Conservation (phyloP, 1,139 yeast genomes). For the Suhomyces terraborum region DNA sequence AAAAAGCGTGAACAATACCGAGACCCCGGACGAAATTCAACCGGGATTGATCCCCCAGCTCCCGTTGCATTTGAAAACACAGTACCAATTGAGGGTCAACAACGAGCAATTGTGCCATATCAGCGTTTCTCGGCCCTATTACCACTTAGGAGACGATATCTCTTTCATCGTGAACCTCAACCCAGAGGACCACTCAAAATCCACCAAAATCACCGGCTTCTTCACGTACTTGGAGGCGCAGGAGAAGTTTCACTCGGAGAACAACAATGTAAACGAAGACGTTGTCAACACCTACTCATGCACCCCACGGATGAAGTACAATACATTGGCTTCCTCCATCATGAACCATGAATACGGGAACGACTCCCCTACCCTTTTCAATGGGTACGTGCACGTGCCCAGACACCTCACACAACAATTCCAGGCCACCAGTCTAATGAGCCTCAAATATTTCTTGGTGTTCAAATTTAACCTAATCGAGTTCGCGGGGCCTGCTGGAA, state of each 20-base stretch:
- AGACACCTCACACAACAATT: constrained; percentile 38
- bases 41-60: constrained; percentile 29
- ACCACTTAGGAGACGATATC: constrained; percentile 53
- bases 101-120: constrained; percentile 37
- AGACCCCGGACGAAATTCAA: constrained; percentile 18
- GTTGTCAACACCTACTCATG: constrained; percentile 38
- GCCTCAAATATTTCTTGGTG: constrained; percentile 39
- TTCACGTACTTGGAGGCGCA: constrained; percentile 44
- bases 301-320: constrained; percentile 39
- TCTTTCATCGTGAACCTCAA: constrained; percentile 33
- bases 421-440: constrained; percentile 40
- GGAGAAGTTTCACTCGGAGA: constrained; percentile 33
- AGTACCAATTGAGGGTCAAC: constrained; percentile 42
- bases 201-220: constrained; percentile 36
- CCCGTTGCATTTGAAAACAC: constrained; percentile 37
- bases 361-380: constrained; percentile 18
- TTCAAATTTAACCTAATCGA: constrained; percentile 42
- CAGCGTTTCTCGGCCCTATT: constrained; percentile 44
- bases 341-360: constrained; percentile 8
- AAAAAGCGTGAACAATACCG: constrained; percentile 27
- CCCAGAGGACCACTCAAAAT: constrained; percentile 19
- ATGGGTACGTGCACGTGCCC: constrained; percentile 38
- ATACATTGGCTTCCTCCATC: constrained; percentile 38
- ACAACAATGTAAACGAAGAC: constrained; percentile 11
- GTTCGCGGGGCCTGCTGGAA: constrained; percentile 18